Evolutionary conservation across 2,329 filamentous ascomycete species (phyloP).

Genomic region (Trichoderma harzianum): DNA sequence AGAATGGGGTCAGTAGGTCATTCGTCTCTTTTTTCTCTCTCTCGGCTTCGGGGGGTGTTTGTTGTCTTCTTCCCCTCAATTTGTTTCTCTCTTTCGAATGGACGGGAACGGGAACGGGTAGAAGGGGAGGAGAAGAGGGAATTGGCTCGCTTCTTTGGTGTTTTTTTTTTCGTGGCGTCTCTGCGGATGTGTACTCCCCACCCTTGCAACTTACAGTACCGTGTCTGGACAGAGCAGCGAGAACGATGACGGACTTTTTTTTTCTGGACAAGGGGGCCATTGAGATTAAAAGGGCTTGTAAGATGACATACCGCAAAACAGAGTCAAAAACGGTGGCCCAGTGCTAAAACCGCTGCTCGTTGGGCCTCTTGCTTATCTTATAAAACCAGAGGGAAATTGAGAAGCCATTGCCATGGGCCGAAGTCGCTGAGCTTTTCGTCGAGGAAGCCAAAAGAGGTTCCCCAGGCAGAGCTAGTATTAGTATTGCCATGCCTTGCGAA

Average conservation of each 20-base stretch:
- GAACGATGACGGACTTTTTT: background rate
- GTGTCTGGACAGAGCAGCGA: background rate
- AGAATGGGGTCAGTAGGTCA: background rate
- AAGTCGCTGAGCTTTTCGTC: background rate
- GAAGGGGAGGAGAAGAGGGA: background rate
- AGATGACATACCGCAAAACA: conserved; percentile 2
- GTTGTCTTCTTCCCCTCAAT: background rate
- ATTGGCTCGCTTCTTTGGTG: background rate
- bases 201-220: background rate
- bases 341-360: background rate
- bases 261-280: background rate
- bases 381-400: background rate
- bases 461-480: conserved; percentile 9
- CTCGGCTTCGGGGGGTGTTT: background rate
- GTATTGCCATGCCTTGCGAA: conserved; percentile 11
- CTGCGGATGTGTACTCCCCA: background rate
- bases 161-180: background rate
- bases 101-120: background rate
- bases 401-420: background rate
- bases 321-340: background rate
- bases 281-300: background rate
- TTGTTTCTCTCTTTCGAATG: background rate
- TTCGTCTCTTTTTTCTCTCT: background rate
- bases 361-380: background rate
- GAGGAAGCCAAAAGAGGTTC: background rate